A percentile compares a stretch with the other conserved stretches of the same genome.
These are phyloP conservation scores for Penicillium alfredii DNA, from an alignment of 495 filamentous ascomycete species.

Conservation along the genomic window DNA sequence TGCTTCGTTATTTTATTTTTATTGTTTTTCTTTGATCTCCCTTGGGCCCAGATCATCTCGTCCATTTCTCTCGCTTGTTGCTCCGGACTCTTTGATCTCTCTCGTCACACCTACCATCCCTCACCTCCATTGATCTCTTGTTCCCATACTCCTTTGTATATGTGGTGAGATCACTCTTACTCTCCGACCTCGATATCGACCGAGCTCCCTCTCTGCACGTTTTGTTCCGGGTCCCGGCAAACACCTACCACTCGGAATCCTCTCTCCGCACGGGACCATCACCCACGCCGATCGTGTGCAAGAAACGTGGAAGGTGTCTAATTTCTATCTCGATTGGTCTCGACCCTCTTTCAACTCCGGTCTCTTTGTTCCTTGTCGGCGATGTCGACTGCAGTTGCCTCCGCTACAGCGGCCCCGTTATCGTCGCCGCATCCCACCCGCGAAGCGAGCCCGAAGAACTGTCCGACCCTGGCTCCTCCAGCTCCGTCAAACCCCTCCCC, in stretches of 20 bases:
- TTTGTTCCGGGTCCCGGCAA: too few relatives aligned
- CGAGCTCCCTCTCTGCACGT: too few relatives aligned
- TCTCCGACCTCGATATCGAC: too few relatives aligned
- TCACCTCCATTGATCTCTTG: constrained; percentile 10
- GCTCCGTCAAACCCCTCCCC: constrained; percentile 31
- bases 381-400: constrained; percentile 52
- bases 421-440: constrained; percentile 43
- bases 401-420: constrained; percentile 41
- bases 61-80: constrained; percentile 29
- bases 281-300: too few relatives aligned
- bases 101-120: constrained; percentile 22
- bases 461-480: constrained; percentile 38
- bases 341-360: too few relatives aligned
- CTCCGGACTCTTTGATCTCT: constrained; percentile 23
- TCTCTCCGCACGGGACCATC: too few relatives aligned
- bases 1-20: too few relatives aligned
- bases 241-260: too few relatives aligned
- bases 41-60: constrained; percentile 13
- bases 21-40: constrained; percentile 1
- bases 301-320: too few relatives aligned
- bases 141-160: constrained; percentile 8
- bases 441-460: constrained; percentile 45
- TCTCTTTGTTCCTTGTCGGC: background rate
- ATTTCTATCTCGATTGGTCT: too few relatives aligned
- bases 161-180: too few relatives aligned